phyloP scores from a whole-genome alignment of 2,329 filamentous ascomycete genomes.

The Septoria petroselini region DNA sequence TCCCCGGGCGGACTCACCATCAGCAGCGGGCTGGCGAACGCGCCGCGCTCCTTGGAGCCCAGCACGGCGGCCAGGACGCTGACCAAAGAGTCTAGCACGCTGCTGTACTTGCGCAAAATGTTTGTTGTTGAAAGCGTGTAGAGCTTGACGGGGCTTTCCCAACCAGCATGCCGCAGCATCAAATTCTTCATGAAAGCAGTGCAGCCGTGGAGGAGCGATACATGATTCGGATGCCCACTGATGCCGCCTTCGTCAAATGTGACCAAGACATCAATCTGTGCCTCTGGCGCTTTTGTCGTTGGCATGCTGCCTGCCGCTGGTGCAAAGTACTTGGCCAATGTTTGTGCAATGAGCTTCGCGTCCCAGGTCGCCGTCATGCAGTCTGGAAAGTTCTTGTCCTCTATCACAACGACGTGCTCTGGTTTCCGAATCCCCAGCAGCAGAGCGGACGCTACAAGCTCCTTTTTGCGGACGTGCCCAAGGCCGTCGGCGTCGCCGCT shows the following conservation, averaged over 20 bases:
- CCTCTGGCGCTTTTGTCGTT: conserved; percentile 46
- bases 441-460: conserved; percentile 76
- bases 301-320: conserved; percentile 55
- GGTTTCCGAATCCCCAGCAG: conserved; percentile 69
- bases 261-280: conserved; percentile 73
- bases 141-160: conserved; percentile 71
- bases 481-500: conserved; percentile 87
- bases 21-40: conserved; percentile 57
- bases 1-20: conserved; percentile 66
- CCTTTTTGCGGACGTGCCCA: conserved; percentile 75
- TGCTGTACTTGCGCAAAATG: conserved; percentile 75
- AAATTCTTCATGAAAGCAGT: conserved; percentile 66
- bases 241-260: conserved; percentile 86
- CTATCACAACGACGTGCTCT: conserved; percentile 81
- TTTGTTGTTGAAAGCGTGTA: conserved; percentile 78
- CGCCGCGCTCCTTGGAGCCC: conserved; percentile 51
- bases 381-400: conserved; percentile 78
- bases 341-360: conserved; percentile 62
- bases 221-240: conserved; percentile 89
- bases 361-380: conserved; percentile 83
- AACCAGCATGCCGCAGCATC: conserved; percentile 61
- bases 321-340: conserved; percentile 71
- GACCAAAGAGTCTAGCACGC: conserved; percentile 69
- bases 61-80: conserved; percentile 62
- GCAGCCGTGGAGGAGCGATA: conserved; percentile 80